Percentiles rank a stretch among this genome's conserved stretches.
These are phyloP conservation scores for Russula brevipes DNA, from an alignment of 768 basidiomycete genomes.

Conservation along the genomic window DNA sequence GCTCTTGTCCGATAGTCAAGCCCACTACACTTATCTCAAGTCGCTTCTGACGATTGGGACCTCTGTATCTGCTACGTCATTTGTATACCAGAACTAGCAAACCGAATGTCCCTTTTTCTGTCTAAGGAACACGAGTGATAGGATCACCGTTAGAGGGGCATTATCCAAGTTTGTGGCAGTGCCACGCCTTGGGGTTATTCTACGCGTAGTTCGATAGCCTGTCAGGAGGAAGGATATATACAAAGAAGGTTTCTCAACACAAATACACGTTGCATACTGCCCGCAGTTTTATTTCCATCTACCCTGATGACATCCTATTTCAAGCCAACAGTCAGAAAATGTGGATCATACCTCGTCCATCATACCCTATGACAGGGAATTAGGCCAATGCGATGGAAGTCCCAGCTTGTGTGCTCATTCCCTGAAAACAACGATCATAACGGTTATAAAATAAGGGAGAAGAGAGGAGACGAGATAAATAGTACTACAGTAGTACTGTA, in stretches of 20 bases:
- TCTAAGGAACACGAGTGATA: neutral
- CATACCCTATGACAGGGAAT: constrained; percentile 66
- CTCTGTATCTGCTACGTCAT: constrained; percentile 7
- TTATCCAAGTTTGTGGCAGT: neutral
- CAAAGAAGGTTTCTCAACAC: neutral
- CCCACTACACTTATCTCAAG: neutral
- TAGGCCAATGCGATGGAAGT: constrained; percentile 52
- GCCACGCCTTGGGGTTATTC: neutral
- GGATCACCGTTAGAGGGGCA: neutral
- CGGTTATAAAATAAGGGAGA: neutral
- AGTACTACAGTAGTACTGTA: neutral
- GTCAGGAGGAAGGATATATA: neutral
- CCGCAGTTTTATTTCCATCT: constrained; percentile 36
- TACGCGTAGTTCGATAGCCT: neutral
- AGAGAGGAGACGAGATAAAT: neutral
- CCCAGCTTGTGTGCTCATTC: constrained; percentile 62
- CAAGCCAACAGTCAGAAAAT: neutral
- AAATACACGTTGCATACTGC: constrained; percentile 25
- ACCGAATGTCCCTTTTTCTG: neutral
- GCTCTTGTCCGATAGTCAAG: constrained; percentile 15
- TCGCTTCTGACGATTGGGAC: neutral
- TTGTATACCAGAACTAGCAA: constrained; percentile 13
- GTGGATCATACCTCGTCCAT: neutral
- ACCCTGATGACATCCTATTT: constrained; percentile 41
- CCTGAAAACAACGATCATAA: too few species aligned